These are phyloP conservation scores for Astrocystis sublimbata DNA, from an alignment of 495 filamentous ascomycete genomes.

Conservation along the genomic window DNA sequence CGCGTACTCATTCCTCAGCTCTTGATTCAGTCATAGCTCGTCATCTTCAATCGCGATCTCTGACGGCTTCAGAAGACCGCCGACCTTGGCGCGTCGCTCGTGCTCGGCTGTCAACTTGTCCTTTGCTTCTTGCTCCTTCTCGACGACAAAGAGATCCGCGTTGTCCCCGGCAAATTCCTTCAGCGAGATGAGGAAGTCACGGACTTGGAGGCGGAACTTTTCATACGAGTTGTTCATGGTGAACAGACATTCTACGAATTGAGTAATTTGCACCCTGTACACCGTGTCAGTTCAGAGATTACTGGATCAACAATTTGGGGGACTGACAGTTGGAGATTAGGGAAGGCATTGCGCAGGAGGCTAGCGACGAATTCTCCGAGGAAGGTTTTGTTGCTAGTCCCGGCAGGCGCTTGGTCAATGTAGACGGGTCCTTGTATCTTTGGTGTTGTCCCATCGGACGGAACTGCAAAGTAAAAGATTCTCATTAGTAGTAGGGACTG, in stretches of 20 bases:
- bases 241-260: constrained; percentile 87
- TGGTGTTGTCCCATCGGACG: constrained; percentile 59
- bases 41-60: constrained; percentile 96
- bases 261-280: constrained; percentile 75
- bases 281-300: constrained; percentile 37
- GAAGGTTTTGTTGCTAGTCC: constrained; percentile 87
- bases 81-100: constrained; percentile 86
- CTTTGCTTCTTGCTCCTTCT: constrained; percentile 80
- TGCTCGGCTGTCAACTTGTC: constrained; percentile 79
- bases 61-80: constrained; percentile 87
- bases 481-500: constrained; percentile 90
- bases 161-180: constrained; percentile 95
- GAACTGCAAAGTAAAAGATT: constrained; percentile 90
- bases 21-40: constrained; percentile 81
- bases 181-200: constrained; percentile 95
- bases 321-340: constrained; percentile 86
- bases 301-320: not conserved
- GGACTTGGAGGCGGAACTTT: constrained; percentile 89
- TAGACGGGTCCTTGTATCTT: constrained; percentile 94
- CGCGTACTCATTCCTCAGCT: constrained; percentile 62
- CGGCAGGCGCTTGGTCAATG: constrained; percentile 71
- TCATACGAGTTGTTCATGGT: constrained; percentile 75
- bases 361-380: constrained; percentile 79
- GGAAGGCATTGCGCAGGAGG: constrained; percentile 87
- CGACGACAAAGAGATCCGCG: constrained; percentile 91